Base-by-base conservation (phyloP, 192 early-diverging fungal species). In the Chytriomyces confervae region DNA sequence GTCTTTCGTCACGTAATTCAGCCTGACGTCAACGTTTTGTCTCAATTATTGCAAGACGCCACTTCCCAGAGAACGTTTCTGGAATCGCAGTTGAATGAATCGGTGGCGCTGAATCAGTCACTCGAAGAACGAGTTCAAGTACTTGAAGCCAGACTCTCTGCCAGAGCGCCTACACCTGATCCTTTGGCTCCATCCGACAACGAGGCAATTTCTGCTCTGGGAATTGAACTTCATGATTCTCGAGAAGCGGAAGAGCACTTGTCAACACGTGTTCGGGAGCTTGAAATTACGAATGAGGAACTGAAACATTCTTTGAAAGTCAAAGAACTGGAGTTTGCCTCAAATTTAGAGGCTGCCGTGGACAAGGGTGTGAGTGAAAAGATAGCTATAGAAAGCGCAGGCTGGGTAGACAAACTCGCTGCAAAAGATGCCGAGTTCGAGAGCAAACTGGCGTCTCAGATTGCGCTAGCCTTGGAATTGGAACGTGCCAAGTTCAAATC, bases 41-140 rank as follows among this genome's bases (percentile, higher is more conserved):
- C 74, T 27, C 36, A n/a, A 18, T 11, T 76, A 10, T 49, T 76
- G 50, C 63, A 63, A 27, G 72, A 74, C 18, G n/a, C 50, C 8
- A 46, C 61, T 2, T 23, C 60, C 7, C 8, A 57, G 43, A 74
- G 63, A 63, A 11, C 46, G 7, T 16, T 20, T 8, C 63, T 79
- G 8, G 62, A 79, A 66, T 6, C 61, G 5, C 47, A 66, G 18
- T 29, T 79, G 6, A 27, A 43, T 46, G 29, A 60, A 11, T 20
- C 64, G 1, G 50, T 16, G 7, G 18, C 49, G 7, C 6, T 44
- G 16, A 79, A 79, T 48, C 18, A 47, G 6, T 7, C 70, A 65
- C 70, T 79, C 7, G 8, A 62, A 61, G 64, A 76, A 27, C 16
- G 49, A 10, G 29, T 69, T 23, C 16, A 45, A 11, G 50, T 5